These are phyloP conservation scores for Macrophomina pseudophaseolina DNA, from an alignment of 2,329 filamentous ascomycete species.

Conservation along the genomic window DNA sequence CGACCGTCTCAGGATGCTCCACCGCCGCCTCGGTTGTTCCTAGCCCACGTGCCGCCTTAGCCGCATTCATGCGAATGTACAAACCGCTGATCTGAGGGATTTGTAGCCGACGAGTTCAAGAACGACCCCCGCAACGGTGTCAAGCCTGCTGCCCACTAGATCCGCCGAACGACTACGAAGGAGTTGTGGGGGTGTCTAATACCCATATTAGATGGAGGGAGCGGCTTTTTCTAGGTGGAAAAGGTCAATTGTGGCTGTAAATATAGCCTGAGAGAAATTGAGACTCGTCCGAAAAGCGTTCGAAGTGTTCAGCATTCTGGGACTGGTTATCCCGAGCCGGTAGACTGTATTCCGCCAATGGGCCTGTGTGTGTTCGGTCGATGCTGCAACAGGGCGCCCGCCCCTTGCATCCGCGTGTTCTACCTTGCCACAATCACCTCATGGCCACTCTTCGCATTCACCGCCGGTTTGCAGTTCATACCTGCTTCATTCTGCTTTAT, in stretches of 20 bases:
- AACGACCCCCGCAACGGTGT: constrained; percentile 90
- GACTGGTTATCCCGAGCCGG: background rate
- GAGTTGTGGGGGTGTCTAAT: constrained; percentile 12
- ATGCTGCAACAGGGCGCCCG: background rate
- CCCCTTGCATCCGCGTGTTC: background rate
- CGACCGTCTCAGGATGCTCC: constrained; percentile 6
- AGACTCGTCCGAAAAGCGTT: constrained; percentile 8
- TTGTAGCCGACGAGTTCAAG: constrained; percentile 87
- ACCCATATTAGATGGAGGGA: constrained; percentile 18
- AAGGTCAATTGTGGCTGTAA: constrained; percentile 11
- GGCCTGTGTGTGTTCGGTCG: background rate
- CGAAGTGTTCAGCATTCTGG: background rate
- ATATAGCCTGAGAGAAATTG: constrained; percentile 20
- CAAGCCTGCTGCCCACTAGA: constrained; percentile 33
- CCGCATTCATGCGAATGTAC: background rate
- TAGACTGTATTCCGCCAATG: background rate
- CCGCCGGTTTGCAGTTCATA: background rate
- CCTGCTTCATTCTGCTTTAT: background rate
- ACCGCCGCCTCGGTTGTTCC: background rate
- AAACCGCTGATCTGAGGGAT: background rate
- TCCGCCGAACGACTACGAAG: background rate
- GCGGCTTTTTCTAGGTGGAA: background rate
- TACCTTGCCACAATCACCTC: constrained; percentile 6
- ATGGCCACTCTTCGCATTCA: background rate
- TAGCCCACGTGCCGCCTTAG: background rate